Percentiles rank a stretch among this genome's conserved stretches.
Conservation (phyloP, 306 rosid genomes). For the Sicyos edulis region DNA sequence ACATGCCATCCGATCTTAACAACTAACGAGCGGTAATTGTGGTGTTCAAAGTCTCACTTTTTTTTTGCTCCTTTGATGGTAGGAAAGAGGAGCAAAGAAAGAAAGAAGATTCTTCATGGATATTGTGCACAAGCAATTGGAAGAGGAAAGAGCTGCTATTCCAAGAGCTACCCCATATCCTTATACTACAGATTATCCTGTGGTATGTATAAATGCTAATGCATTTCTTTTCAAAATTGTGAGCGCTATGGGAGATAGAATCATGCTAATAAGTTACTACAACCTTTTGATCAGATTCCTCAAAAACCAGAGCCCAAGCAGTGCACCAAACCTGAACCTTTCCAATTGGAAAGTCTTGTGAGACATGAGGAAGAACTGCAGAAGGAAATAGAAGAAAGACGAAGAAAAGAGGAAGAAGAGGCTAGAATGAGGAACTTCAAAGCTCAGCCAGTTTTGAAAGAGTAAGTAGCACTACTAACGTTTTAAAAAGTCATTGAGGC, state of each 20-base stretch:
- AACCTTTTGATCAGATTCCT: constrained; percentile 52
- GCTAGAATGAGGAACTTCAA: constrained; percentile 53
- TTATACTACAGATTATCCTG: constrained; percentile 93
- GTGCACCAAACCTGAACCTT: constrained; percentile 84
- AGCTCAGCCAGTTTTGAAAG: constrained; percentile 77
- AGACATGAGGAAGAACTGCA: constrained; percentile 94
- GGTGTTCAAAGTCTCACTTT: not conserved
- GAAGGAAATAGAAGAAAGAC: constrained; percentile 67
- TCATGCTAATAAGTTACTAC: not conserved
- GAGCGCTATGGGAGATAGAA: not conserved
- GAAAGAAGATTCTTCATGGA: constrained; percentile 54
- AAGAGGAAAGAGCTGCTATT: constrained; percentile 77
- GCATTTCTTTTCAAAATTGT: not conserved
- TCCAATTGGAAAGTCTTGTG: constrained; percentile 71
- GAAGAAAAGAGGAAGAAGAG: constrained; percentile 52
- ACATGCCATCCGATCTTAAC: constrained; percentile 8
- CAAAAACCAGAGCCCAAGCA: constrained; percentile 81
- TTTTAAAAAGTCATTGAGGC: too few species aligned
- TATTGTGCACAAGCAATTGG: constrained; percentile 54
- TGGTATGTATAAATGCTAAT: constrained; percentile 39
- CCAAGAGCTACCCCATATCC: constrained; percentile 94
- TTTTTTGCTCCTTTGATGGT: constrained; percentile 11
- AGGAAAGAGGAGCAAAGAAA: constrained; percentile 92
- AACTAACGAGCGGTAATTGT: not conserved
- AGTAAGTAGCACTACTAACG: constrained; percentile 35